Conservation (phyloP, 495 filamentous ascomycete species). For the Tuber calosporum region DNA sequence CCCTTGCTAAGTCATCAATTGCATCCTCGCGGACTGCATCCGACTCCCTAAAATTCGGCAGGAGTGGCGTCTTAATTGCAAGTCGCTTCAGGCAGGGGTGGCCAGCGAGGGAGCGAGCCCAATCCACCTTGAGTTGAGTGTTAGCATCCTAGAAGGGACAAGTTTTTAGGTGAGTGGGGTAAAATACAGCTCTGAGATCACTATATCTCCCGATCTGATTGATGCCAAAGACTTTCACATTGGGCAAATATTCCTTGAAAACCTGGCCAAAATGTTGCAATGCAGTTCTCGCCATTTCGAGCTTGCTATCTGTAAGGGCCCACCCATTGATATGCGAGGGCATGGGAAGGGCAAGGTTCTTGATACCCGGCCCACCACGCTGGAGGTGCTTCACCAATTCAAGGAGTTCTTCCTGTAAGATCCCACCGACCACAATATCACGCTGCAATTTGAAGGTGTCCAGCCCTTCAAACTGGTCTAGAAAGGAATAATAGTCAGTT, state of each 20-base stretch:
- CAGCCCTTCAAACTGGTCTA: slow-evolving; percentile 24
- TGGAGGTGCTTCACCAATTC: slow-evolving; percentile 19
- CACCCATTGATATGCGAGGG: slow-evolving; percentile 27
- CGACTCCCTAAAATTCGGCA: slow-evolving; percentile 7
- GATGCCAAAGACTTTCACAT: slow-evolving; percentile 25
- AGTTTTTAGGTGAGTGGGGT: neutral
- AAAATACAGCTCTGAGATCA: slow-evolving; percentile 26
- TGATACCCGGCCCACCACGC: slow-evolving; percentile 23
- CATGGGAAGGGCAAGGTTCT: slow-evolving; percentile 29
- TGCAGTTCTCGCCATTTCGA: slow-evolving; percentile 15
- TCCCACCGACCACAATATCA: slow-evolving; percentile 23
- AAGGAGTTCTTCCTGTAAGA: slow-evolving; percentile 21
- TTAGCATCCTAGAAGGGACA: neutral
- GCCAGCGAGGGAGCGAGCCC: slow-evolving; percentile 22
- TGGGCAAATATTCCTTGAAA: slow-evolving; percentile 19
- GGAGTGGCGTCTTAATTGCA: slow-evolving; percentile 24
- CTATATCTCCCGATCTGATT: slow-evolving; percentile 22
- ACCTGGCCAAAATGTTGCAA: slow-evolving; percentile 19
- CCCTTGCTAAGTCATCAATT: slow-evolving; percentile 19
- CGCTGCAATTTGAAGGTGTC: slow-evolving; percentile 29
- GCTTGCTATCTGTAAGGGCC: slow-evolving; percentile 21
- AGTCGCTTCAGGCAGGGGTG: slow-evolving; percentile 22
- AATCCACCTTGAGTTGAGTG: slow-evolving; percentile 17
- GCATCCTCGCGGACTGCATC: slow-evolving; percentile 6
- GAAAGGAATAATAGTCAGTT: slow-evolving; percentile 21